phyloP scores from a whole-genome alignment of 345 rosid genomes.

The Bretschneidera sinensis region DNA sequence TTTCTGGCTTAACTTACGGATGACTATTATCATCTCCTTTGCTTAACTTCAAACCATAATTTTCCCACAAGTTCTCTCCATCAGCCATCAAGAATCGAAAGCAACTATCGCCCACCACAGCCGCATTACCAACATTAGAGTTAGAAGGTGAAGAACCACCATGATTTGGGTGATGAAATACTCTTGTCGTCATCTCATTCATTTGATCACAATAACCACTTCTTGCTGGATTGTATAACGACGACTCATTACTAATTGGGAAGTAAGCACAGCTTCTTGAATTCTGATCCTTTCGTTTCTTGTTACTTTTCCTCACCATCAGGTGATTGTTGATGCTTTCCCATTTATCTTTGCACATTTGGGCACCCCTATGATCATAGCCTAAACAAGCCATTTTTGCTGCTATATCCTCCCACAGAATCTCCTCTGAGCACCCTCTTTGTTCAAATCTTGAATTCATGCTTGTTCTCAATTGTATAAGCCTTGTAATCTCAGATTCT shows the following conservation, averaged over 20 bases:
- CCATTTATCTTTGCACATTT: slow-evolving; percentile 58
- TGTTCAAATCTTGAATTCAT: slow-evolving; percentile 50
- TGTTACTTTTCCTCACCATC: slow-evolving; percentile 38
- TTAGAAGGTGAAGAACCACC: slow-evolving; percentile 50
- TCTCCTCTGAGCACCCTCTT: slow-evolving; percentile 35
- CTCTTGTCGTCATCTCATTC: slow-evolving; percentile 27
- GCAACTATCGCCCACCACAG: slow-evolving; percentile 58
- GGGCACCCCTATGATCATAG: slow-evolving; percentile 42
- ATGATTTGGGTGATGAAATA: slow-evolving; percentile 32
- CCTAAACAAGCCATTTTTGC: slow-evolving; percentile 46
- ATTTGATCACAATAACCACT: slow-evolving; percentile 32
- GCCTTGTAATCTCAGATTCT: slow-evolving; percentile 50
- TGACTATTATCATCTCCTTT: slow-evolving; percentile 64
- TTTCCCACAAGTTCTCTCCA: slow-evolving; percentile 79
- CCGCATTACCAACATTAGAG: slow-evolving; percentile 43
- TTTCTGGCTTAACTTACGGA: slow-evolving; percentile 35
- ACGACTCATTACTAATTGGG: slow-evolving; percentile 32
- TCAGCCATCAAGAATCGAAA: slow-evolving; percentile 79
- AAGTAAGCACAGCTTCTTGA: slow-evolving; percentile 35
- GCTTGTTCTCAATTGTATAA: slow-evolving; percentile 45
- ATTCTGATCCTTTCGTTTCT: slow-evolving; percentile 68
- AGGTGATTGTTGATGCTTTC: slow-evolving; percentile 30
- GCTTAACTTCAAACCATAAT: slow-evolving; percentile 67
- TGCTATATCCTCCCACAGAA: slow-evolving; percentile 47
- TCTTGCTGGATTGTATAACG: slow-evolving; percentile 37